Evolutionary conservation across 352 stramenopile species (phyloP), one percentile per base, ranked within the genome.

Genomic region (Phytophthora sansomeana): DNA sequence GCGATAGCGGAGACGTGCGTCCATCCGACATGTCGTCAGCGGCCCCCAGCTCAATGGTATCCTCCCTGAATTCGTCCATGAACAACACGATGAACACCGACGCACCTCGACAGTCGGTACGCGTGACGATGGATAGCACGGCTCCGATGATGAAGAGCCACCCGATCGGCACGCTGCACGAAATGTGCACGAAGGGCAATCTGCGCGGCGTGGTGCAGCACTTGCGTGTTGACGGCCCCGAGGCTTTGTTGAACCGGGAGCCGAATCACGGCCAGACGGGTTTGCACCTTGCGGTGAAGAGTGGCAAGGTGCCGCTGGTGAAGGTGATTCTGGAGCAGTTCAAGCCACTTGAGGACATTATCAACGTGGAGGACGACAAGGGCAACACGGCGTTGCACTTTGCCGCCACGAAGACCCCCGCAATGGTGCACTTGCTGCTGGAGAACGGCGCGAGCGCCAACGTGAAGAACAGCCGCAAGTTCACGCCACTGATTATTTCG

Each of bases 361-460:
- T 96, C 58, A 93, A 92, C 61, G 53, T 93, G 17, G 87, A 94
- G 47, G 87, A 96, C 58, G 87, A 96, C 74, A 96, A 96, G 63
- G 87, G 87, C 67, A 96, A 96, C 74, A 92, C 87, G 41, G 82
- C 83, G 51, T 68, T 96, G 54, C 87, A 96, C 61, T 96, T 96
- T 77, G 87, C 87, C 6, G 87, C 87, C 36, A 96, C 87, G 9
- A 96, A 96, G 81, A 92, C 78, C 11, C 84, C 87, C 1, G 82
- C 81, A 24, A 91, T 96, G 79, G 87, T 96, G 30, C 85, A 94
- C 44, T 53, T 92, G 55, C 54, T 96, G 46, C 65, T 96, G n/a
- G 85, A 96, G 64, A 81, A 69, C 17, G 87, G 87, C 0, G 85
- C 81, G 10, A 92, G 81, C 29, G 85, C 85, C n/a, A 96, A 93